Evolutionary conservation across 1,139 yeast species (phyloP), one percentile per base, ranked within the genome.

Genomic region (Lodderomyces metapsilosis): DNA sequence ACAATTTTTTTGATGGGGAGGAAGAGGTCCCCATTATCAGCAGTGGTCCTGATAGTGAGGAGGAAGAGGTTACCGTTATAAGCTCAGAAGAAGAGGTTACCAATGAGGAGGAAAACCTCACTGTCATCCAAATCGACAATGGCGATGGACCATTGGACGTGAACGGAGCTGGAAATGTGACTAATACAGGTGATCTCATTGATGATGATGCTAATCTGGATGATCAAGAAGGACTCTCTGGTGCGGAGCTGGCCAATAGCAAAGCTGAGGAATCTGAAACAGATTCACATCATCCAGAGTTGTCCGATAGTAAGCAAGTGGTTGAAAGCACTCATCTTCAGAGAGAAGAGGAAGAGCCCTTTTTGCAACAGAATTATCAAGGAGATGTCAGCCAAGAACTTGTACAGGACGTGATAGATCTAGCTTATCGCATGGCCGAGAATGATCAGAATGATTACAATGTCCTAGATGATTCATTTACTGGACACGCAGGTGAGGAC

Each of bases 111-210:
- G 30, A 32, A 16, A 41, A 37, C 12, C 17, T 23, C 5, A n/a
- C 22, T 15, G 33, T 15, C 5, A 22, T 17, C n/a, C 17, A 28
- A 13, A 22, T 31, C 2, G 42, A 38, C 39, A 46, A 36, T 21
- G 49, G 36, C 4, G 21, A 27, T 5, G 32, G 5, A 20, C n/a
- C n/a, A n/a, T n/a, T n/a, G n/a, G n/a, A n/a, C n/a, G n/a, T n/a
- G n/a, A n/a, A n/a, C n/a, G n/a, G n/a, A n/a, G n/a, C n/a, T n/a
- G n/a, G n/a, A n/a, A n/a, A n/a, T n/a, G 23, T 12, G 18, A 15
- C 5, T 10, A 34, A 13, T n/a, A n/a, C n/a, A n/a, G n/a, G 6
- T 12, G 24, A 34, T 4, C 10, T 9, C 18, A 32, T 16, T 17
- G 3, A 34, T 24, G 13, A 34, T n/a, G n/a, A n/a, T n/a, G n/a